Conservation (phyloP, 495 filamentous ascomycete genomes). For the Aspergillus hancockii region DNA sequence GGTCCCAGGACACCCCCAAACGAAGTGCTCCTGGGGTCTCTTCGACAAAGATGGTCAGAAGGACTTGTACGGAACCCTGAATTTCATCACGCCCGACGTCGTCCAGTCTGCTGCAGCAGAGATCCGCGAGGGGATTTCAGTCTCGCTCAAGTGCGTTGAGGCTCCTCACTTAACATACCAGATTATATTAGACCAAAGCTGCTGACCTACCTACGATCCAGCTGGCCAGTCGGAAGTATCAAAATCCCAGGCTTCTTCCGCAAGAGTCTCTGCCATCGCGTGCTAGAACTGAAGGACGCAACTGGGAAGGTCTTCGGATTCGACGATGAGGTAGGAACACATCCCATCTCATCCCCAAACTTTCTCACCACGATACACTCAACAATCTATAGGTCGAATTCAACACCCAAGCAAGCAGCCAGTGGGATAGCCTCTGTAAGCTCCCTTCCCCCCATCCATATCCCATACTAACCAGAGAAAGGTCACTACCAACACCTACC, state of each 20-base stretch:
- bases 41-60: slow-evolving; percentile 63
- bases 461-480: neutral
- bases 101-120: slow-evolving; percentile 53
- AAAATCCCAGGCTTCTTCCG: slow-evolving; percentile 52
- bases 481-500: slow-evolving; percentile 40
- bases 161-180: neutral
- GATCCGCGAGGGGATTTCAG: slow-evolving; percentile 52
- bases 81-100: slow-evolving; percentile 57
- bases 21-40: slow-evolving; percentile 62
- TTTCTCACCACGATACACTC: neutral
- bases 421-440: slow-evolving; percentile 40
- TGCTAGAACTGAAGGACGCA: slow-evolving; percentile 39
- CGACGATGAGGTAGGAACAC: slow-evolving; percentile 39
- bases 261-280: slow-evolving; percentile 52
- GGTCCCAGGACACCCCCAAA: slow-evolving; percentile 61
- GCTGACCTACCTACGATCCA: neutral
- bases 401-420: slow-evolving; percentile 50
- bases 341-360: neutral
- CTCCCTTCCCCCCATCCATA: slow-evolving; percentile 7
- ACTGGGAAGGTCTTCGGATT: slow-evolving; percentile 34
- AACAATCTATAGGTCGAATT: slow-evolving; percentile 38
- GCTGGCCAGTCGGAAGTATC: slow-evolving; percentile 46
- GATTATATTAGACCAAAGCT: neutral
- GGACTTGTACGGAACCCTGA: slow-evolving; percentile 59
- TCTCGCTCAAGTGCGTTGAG: slow-evolving; percentile 59